phyloP scores from a whole-genome alignment of 2,329 filamentous ascomycete genomes.

The Curvularia verruculosa region DNA sequence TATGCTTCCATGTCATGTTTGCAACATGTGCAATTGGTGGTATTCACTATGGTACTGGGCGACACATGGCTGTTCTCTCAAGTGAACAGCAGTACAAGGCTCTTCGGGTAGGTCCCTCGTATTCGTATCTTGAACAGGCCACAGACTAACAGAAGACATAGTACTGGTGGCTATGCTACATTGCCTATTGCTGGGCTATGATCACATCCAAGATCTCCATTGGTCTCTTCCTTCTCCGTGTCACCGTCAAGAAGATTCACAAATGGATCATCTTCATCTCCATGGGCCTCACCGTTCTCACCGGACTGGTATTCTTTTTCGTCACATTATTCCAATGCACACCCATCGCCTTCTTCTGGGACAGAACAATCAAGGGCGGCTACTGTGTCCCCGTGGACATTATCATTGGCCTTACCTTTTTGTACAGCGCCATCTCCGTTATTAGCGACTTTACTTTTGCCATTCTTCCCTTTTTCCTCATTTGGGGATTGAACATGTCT shows the following conservation, averaged over 20 bases:
- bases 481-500: constrained; percentile 60
- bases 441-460: constrained; percentile 58
- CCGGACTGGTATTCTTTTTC: constrained; percentile 53
- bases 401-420: constrained; percentile 53
- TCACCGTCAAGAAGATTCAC: constrained; percentile 38
- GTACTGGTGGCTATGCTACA: constrained; percentile 48
- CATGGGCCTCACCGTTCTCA: constrained; percentile 45
- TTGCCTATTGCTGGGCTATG: constrained; percentile 43
- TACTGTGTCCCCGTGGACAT: constrained; percentile 51
- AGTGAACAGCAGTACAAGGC: constrained; percentile 34
- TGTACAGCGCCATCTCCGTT: constrained; percentile 56
- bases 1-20: constrained; percentile 39
- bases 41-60: constrained; percentile 41
- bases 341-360: constrained; percentile 59
- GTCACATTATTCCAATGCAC: constrained; percentile 59
- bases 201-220: constrained; percentile 44
- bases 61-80: constrained; percentile 36
- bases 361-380: constrained; percentile 46
- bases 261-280: constrained; percentile 47
- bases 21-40: constrained; percentile 40
- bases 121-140: not conserved
- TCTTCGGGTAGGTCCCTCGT: constrained; percentile 31
- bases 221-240: constrained; percentile 44
- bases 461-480: constrained; percentile 57
- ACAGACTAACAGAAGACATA: constrained; percentile 12